These are phyloP conservation scores for Triangularia setosa DNA, from an alignment of 2,329 filamentous ascomycete genomes.

Conservation along the genomic window DNA sequence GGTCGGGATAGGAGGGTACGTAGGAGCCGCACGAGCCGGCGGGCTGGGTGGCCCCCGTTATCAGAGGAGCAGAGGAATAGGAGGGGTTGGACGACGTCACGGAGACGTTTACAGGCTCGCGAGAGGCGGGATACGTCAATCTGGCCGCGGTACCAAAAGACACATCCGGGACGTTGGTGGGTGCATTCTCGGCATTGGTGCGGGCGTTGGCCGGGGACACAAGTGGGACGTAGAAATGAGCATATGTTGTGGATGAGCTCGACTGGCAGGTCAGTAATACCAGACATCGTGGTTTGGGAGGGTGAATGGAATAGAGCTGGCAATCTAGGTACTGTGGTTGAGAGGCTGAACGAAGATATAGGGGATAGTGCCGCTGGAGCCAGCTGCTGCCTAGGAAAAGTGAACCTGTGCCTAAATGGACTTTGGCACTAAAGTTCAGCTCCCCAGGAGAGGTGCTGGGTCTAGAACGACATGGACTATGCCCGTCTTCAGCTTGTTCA, in stretches of 20 bases:
- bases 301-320: too few species aligned
- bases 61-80: constrained; percentile 9
- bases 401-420: too few species aligned
- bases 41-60: not conserved
- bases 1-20: constrained; percentile 4
- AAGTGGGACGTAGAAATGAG: not conserved
- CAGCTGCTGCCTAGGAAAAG: too few species aligned
- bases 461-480: too few species aligned
- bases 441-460: too few species aligned
- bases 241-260: constrained; percentile 6
- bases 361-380: too few species aligned
- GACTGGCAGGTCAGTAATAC: not conserved
- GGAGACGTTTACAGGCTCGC: not conserved
- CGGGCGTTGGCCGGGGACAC: not conserved
- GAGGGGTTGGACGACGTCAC: constrained; percentile 5
- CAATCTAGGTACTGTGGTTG: too few species aligned
- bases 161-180: not conserved
- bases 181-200: not conserved
- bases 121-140: not conserved
- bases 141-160: not conserved
- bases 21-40: not conserved
- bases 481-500: too few species aligned
- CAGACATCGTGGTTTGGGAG: not conserved
- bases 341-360: too few species aligned
- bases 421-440: too few species aligned